Evolutionary conservation across 179 eudicot genomes (phyloP).

Genomic region (Nepenthes alata): DNA sequence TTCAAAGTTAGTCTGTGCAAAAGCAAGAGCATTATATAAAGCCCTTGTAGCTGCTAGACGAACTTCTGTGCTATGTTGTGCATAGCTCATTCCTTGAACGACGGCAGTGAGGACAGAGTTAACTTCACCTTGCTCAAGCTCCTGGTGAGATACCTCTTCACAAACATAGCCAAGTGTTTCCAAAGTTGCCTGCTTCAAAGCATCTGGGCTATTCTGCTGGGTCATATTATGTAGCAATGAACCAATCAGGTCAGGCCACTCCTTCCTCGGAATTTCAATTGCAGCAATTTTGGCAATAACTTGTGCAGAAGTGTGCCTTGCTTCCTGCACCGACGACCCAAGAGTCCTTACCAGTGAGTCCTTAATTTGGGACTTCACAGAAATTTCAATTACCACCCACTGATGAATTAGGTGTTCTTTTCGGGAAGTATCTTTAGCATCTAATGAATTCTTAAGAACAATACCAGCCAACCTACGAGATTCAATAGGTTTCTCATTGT

Average conservation of each 20-base stretch:
- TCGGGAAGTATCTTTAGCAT: slow-evolving; percentile 65
- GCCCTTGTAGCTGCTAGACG: slow-evolving; percentile 84
- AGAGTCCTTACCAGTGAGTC: slow-evolving; percentile 57
- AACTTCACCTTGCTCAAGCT: slow-evolving; percentile 76
- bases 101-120: slow-evolving; percentile 86
- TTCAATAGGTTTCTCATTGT: slow-evolving; percentile 62
- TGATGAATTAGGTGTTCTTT: slow-evolving; percentile 57
- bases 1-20: slow-evolving; percentile 79
- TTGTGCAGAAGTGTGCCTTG: slow-evolving; percentile 80
- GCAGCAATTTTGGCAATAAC: slow-evolving; percentile 82
- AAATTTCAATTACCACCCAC: slow-evolving; percentile 58
- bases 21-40: slow-evolving; percentile 77
- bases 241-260: slow-evolving; percentile 83
- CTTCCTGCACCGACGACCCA: slow-evolving; percentile 50
- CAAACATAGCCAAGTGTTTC: slow-evolving; percentile 89
- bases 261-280: slow-evolving; percentile 71
- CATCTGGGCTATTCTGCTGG: slow-evolving; percentile 43
- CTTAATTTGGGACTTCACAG: slow-evolving; percentile 61
- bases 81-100: slow-evolving; percentile 74
- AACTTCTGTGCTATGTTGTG: slow-evolving; percentile 47
- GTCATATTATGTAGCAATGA: slow-evolving; percentile 67
- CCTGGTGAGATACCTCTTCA: slow-evolving; percentile 77
- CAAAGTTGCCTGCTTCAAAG: slow-evolving; percentile 67
- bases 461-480: slow-evolving; percentile 88
- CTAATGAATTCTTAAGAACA: slow-evolving; percentile 71